Evolutionary conservation across 2,329 filamentous ascomycete species (phyloP), one percentile per base, ranked within the genome.

Genomic region (Knufia fluminis): DNA sequence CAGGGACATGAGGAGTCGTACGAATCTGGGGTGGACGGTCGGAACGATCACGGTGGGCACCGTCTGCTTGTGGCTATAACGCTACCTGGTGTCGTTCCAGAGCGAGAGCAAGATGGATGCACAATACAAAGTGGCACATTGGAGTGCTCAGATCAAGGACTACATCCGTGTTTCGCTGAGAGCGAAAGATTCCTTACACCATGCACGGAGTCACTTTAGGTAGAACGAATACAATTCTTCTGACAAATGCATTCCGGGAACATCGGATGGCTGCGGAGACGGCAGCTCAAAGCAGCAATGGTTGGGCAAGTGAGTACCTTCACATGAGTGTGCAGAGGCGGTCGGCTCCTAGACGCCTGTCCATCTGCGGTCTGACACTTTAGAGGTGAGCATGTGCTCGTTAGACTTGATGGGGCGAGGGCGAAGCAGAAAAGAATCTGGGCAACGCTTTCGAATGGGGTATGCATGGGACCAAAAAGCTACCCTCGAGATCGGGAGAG

Each of bases 401-500:
- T 38, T 38, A 16, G 35, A 38, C 35, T 38, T 20, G 17, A 38
- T 38, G 35, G 35, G 35, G 35, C 35, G 17, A 38, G 35, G 35
- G 35, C 35, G 35, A 38, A 38, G 35, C 35, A 38, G 35, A 38
- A 38, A 38, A 38, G 35, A 38, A 20, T n/a, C 35, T 38, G 35
- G 35, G 35, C 35, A 38, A 38, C 35, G 35, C 35, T 38, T 38
- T 38, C 35, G n/a, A 38, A 38, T 38, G 35, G 35, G 35, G 35
- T 38, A 38, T 38, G 35, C 35, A 20, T 38, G 35, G 35, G 35
- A 38, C 35, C 35, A n/a, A 38, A 38, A 38, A 38, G 35, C 35
- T 38, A 38, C 35, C 35, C 35, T 38, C 35, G 35, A 38, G 35
- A 38, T 38, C 17, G 35, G 35, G 35, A 16, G 35, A 20, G 35